Conservation (phyloP, 2,329 filamentous ascomycete genomes). For the Metarhizium guizhouense region DNA sequence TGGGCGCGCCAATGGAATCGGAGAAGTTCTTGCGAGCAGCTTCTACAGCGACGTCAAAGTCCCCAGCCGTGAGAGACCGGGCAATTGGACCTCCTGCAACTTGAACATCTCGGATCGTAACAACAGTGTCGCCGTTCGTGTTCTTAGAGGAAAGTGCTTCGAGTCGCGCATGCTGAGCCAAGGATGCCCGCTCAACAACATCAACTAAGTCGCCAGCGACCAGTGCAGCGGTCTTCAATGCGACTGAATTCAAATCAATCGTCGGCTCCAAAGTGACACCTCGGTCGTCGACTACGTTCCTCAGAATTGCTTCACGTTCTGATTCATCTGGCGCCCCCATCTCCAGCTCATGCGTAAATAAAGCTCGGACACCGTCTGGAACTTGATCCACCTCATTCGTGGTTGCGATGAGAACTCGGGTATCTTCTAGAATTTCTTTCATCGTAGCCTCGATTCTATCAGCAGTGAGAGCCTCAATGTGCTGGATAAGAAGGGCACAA, state of each 20-base stretch:
- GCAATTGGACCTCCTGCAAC: slow-evolving; percentile 76
- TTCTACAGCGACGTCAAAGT: slow-evolving; percentile 90
- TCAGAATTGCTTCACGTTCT: slow-evolving; percentile 81
- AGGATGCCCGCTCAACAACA: slow-evolving; percentile 80
- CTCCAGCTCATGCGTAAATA: slow-evolving; percentile 94
- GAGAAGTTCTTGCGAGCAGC: slow-evolving; percentile 96
- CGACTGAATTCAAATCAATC: slow-evolving; percentile 76
- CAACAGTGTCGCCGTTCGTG: slow-evolving; percentile 24
- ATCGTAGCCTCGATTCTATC: slow-evolving; percentile 83
- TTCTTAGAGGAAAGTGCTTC: slow-evolving; percentile 55
- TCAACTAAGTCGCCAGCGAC: slow-evolving; percentile 92
- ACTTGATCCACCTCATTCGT: slow-evolving; percentile 94
- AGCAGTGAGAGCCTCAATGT: slow-evolving; percentile 83
- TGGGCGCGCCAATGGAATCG: slow-evolving; percentile 91
- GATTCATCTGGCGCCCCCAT: slow-evolving; percentile 87
- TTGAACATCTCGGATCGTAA: slow-evolving; percentile 75
- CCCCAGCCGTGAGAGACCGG: slow-evolving; percentile 67
- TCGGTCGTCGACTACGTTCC: slow-evolving; percentile 65
- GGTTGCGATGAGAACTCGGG: slow-evolving; percentile 80
- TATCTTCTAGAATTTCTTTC: slow-evolving; percentile 72
- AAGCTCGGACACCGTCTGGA: slow-evolving; percentile 75
- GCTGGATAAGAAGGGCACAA: slow-evolving; percentile 77
- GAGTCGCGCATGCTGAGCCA: slow-evolving; percentile 67
- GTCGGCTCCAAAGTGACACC: slow-evolving; percentile 71
- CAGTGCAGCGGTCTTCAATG: slow-evolving; percentile 89